Percentiles rank a stretch among this genome's conserved stretches.
phyloP scores from a whole-genome alignment of 345 rosid genomes.

The Salix koriyanagi region DNA sequence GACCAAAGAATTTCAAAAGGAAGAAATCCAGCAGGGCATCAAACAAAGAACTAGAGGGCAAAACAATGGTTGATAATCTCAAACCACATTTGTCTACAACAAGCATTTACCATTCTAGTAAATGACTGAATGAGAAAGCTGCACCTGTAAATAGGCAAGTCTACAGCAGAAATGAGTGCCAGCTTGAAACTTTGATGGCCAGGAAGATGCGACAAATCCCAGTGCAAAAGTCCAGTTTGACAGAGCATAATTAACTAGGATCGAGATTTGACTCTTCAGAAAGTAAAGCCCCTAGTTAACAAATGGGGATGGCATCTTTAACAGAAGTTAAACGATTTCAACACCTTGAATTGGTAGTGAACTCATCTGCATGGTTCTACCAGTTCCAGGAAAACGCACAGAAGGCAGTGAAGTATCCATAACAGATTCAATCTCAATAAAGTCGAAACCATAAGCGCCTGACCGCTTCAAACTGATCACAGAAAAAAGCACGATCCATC shows the following conservation, averaged over 20 bases:
- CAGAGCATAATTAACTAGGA: not conserved
- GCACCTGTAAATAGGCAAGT: not conserved
- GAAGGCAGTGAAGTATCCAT: constrained; percentile 84
- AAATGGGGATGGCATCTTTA: not conserved
- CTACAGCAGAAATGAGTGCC: constrained; percentile 2
- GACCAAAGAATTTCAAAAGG: constrained; percentile 4
- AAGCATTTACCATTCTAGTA: not conserved
- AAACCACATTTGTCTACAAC: not conserved
- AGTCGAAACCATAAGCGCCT: constrained; percentile 73
- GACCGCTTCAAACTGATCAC: constrained; percentile 84
- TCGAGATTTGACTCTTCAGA: not conserved
- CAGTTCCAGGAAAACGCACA: constrained; percentile 64
- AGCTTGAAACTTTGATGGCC: not conserved
- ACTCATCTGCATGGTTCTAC: constrained; percentile 78
- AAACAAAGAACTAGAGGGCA: constrained; percentile 4
- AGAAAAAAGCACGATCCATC: constrained; percentile 70
- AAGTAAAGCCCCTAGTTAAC: not conserved
- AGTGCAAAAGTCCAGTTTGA: not conserved
- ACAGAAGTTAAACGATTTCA: constrained; percentile 47
- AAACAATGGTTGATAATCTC: constrained; percentile 3
- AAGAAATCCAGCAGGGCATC: not conserved
- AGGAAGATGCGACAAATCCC: constrained; percentile 1
- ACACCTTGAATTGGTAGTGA: constrained; percentile 57
- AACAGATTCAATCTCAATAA: constrained; percentile 84
- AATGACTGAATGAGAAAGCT: not conserved